Conservation (phyloP, 2,329 filamentous ascomycete species). For the Cladophialophora exuberans region DNA sequence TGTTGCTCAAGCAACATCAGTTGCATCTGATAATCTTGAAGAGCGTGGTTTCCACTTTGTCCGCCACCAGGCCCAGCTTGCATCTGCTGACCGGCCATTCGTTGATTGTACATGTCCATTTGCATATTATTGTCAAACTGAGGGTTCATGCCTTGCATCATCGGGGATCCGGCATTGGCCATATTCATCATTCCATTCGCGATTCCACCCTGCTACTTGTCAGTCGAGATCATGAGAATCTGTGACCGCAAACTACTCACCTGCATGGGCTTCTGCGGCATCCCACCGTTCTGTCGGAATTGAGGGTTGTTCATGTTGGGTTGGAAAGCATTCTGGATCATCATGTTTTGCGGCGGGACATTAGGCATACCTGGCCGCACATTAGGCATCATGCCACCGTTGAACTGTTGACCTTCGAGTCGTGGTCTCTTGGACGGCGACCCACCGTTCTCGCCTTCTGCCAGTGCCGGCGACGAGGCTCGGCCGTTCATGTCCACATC, state of each 20-base stretch:
- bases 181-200: slow-evolving; percentile 69
- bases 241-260: slow-evolving; percentile 74
- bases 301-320: slow-evolving; percentile 71
- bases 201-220: slow-evolving; percentile 77
- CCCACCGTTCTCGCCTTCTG: slow-evolving; percentile 81
- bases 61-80: slow-evolving; percentile 45
- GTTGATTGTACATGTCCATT: slow-evolving; percentile 40
- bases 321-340: slow-evolving; percentile 71
- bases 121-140: slow-evolving; percentile 42
- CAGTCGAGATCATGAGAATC: slow-evolving; percentile 46
- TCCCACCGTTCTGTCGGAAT: slow-evolving; percentile 33
- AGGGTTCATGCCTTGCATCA: slow-evolving; percentile 76
- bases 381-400: slow-evolving; percentile 77
- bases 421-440: slow-evolving; percentile 90
- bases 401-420: slow-evolving; percentile 72
- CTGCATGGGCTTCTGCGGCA: slow-evolving; percentile 74
- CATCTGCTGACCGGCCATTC: slow-evolving; percentile 42
- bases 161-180: slow-evolving; percentile 75
- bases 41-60: slow-evolving; percentile 61
- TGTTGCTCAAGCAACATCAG: slow-evolving; percentile 70
- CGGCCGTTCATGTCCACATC: slow-evolving; percentile 84
- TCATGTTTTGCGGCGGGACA: slow-evolving; percentile 36
- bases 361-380: slow-evolving; percentile 72
- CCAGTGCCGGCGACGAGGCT: slow-evolving; percentile 81
- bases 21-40: slow-evolving; percentile 73